These are phyloP conservation scores for Aspergillus ellipticus DNA, from an alignment of 495 filamentous ascomycete species.

Conservation along the genomic window DNA sequence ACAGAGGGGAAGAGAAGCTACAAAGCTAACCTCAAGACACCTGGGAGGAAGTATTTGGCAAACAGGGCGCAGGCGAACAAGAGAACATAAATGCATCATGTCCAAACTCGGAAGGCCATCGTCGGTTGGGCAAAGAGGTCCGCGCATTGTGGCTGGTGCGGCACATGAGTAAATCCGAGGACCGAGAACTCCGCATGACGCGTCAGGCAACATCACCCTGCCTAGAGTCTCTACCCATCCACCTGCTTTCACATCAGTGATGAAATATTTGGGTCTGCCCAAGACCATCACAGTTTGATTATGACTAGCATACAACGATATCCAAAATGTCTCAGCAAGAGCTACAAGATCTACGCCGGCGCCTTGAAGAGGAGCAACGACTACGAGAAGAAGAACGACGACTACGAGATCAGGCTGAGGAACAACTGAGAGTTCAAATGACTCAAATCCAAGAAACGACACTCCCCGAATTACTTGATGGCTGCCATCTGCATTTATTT, in stretches of 20 bases:
- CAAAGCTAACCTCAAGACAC: too few relatives aligned
- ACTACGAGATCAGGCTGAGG: slow-evolving; percentile 4
- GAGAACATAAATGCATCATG: too few relatives aligned
- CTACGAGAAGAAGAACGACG: slow-evolving; percentile 1
- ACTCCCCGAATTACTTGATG: slow-evolving; percentile 10
- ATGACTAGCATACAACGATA: not conserved
- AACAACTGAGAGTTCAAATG: slow-evolving; percentile 1
- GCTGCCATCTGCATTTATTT: slow-evolving; percentile 10
- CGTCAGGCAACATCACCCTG: not conserved
- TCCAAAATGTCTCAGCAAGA: slow-evolving; percentile 4
- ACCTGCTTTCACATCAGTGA: not conserved
- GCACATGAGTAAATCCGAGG: slow-evolving; percentile 4
- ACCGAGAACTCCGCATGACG: slow-evolving; percentile 5
- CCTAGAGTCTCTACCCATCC: slow-evolving; percentile 2
- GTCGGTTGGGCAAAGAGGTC: too few relatives aligned
- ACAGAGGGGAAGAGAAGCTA: too few relatives aligned
- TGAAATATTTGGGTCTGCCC: too few relatives aligned
- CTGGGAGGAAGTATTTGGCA: too few relatives aligned
- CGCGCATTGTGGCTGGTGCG: slow-evolving; percentile 1
- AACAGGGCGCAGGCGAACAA: too few relatives aligned
- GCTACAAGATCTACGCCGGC: not conserved
- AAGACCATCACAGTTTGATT: too few relatives aligned
- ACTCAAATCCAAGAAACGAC: slow-evolving; percentile 7
- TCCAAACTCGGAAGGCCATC: too few relatives aligned
- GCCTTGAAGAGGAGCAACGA: slow-evolving; percentile 1